Conservation (phyloP, 805 yeast genomes). For the Metschnikowia henanensis region DNA sequence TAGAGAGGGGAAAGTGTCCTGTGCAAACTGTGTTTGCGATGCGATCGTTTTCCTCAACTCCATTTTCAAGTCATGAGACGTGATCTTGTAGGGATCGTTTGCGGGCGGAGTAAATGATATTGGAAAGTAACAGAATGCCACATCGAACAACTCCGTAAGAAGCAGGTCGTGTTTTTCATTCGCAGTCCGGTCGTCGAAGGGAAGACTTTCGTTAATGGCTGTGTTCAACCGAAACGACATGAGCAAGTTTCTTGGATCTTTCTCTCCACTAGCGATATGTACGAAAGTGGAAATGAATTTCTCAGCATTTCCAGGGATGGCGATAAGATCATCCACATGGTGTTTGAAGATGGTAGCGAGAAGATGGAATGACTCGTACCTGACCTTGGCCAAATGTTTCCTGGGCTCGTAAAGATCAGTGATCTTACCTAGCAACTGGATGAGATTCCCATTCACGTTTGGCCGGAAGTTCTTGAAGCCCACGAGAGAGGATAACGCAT, state of each 20-base stretch:
- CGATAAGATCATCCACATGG: constrained; percentile 23
- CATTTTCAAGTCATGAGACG: constrained; percentile 67
- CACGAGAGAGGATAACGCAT: constrained; percentile 54
- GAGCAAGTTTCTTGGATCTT: constrained; percentile 88
- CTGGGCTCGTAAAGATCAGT: constrained; percentile 48
- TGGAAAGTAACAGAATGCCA: constrained; percentile 93
- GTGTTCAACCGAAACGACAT: constrained; percentile 61
- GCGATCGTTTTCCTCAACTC: constrained; percentile 63
- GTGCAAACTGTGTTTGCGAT: constrained; percentile 60
- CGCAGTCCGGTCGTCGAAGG: constrained; percentile 21
- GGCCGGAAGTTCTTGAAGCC: constrained; percentile 49
- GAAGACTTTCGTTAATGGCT: constrained; percentile 42
- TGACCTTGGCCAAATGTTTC: constrained; percentile 57
- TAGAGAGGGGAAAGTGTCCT: constrained; percentile 73
- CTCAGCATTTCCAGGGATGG: constrained; percentile 29
- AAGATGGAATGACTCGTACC: constrained; percentile 59
- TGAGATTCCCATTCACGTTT: constrained; percentile 27
- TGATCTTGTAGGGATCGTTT: constrained; percentile 82
- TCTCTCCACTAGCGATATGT: constrained; percentile 80
- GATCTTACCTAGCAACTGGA: constrained; percentile 34
- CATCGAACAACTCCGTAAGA: constrained; percentile 77
- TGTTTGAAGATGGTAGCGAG: constrained; percentile 36
- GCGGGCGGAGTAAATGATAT: constrained; percentile 92
- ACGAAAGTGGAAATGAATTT: constrained; percentile 57
- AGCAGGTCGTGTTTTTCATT: constrained; percentile 38